Base-by-base conservation (phyloP, 768 basidiomycete genomes). In the Steccherinum ochraceum region DNA sequence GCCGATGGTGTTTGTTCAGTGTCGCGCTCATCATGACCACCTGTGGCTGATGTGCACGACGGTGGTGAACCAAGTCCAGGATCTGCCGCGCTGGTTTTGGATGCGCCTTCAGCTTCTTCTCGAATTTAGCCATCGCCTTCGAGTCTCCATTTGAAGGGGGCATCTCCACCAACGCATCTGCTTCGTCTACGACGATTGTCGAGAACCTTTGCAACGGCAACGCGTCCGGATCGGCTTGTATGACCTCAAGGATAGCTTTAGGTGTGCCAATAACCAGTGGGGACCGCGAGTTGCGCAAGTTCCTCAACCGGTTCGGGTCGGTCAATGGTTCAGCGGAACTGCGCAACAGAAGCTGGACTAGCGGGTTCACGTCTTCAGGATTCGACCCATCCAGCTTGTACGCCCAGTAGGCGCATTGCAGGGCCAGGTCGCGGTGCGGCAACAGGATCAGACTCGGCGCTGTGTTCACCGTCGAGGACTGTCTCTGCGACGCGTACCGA, bases 231-330 rank as follows among this genome's bases (percentile, higher is more conserved):
- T 79, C 74, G 48, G 64, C 59, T 39, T 73, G 64, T 21, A 78
- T 69, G 24, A 81, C 69, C 45, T 86, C 86, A 57, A 79, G 60
- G 3, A 86, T 54, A 4, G 84, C 85, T 54, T 83, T 80, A 4
- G 87, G 86, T 1, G 89, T 90, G 39, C 75, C 78, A 49, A 89
- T 80, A 47, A 89, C 73, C 51, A 90, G 77, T 58, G 80, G 81
- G 0, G 89, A 87, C 2, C 77, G 73, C 5, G 67, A 64, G 40
- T 68, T 60, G 20, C 67, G 67, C 35, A 80, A 65, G 45, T 52
- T 54, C 30, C 62, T 59, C 23, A 78, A 60, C 47, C 73, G 74
- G 20, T 65, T 7, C 7, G 7, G 30, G 30, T 35, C 60, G n/a
- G 68, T 61, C 5, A 78, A 64, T 50, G 75, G 69, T 12, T 58